Evolutionary conservation across 805 yeast genomes (phyloP).

Genomic region (Alloascoidea africana): DNA sequence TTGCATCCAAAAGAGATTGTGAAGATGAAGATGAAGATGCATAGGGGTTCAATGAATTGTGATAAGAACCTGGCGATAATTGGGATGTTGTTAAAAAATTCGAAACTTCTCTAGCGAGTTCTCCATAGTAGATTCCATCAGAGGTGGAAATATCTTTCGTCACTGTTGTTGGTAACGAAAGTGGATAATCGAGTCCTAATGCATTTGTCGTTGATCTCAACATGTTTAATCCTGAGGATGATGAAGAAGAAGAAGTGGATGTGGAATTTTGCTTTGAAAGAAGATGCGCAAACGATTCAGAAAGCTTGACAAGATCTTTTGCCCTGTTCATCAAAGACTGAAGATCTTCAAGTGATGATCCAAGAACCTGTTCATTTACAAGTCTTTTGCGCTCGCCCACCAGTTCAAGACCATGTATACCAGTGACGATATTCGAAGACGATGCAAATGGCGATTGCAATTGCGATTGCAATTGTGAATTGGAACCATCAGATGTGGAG

Average conservation of each 20-base stretch:
- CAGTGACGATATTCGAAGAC: constrained; percentile 23
- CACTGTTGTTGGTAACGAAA: constrained; percentile 12
- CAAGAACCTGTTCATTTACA: constrained; percentile 45
- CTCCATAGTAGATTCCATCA: constrained; percentile 24
- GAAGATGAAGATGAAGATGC: constrained; percentile 1
- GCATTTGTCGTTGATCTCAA: background rate
- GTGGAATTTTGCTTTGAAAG: constrained; percentile 5
- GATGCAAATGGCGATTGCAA: constrained; percentile 4
- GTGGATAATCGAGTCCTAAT: background rate
- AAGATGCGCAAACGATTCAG: constrained; percentile 19
- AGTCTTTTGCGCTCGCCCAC: constrained; percentile 36
- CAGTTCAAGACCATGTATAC: constrained; percentile 58
- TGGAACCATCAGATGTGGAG: background rate
- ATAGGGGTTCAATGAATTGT: too few relatives aligned
- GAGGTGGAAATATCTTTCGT: constrained; percentile 22
- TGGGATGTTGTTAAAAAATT: constrained; percentile 34
- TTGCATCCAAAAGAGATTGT: constrained; percentile 22
- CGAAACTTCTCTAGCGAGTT: constrained; percentile 64
- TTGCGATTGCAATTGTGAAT: too few relatives aligned
- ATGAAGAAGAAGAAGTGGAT: background rate
- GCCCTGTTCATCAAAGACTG: constrained; percentile 69
- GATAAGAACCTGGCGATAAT: too few relatives aligned
- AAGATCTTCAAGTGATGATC: constrained; percentile 60
- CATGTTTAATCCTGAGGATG: background rate
- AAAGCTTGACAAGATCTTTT: constrained; percentile 49